Percentiles rank a stretch among this genome's conserved stretches.
Conservation (phyloP, 2,329 filamentous ascomycete species). For the Clarireedia monteithiana region DNA sequence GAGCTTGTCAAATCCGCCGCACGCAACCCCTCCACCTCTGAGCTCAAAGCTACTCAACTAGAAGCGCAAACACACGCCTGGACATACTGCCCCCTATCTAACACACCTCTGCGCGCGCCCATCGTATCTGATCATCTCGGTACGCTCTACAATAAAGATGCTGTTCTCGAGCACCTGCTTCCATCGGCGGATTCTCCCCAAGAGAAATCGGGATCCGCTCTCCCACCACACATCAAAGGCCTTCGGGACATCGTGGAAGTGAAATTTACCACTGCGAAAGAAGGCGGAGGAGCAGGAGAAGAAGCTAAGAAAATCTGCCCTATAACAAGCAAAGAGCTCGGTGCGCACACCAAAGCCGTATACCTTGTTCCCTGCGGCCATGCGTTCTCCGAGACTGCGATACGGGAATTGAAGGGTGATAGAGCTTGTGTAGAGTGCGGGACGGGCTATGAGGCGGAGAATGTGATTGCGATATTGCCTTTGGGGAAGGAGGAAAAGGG, state of each 20-base stretch:
- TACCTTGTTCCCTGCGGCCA: slow-evolving; percentile 95
- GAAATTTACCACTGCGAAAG: slow-evolving; percentile 49
- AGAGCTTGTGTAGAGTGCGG: slow-evolving; percentile 62
- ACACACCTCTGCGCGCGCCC: slow-evolving; percentile 55
- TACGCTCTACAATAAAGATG: slow-evolving; percentile 90
- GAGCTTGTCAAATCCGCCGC: slow-evolving; percentile 95
- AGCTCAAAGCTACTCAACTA: slow-evolving; percentile 80
- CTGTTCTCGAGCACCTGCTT: slow-evolving; percentile 64
- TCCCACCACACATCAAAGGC: slow-evolving; percentile 53
- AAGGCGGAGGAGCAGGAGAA: slow-evolving; percentile 43
- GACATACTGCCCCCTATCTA: slow-evolving; percentile 81
- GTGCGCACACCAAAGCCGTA: slow-evolving; percentile 69
- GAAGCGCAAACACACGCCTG: slow-evolving; percentile 83
- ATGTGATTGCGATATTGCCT: slow-evolving; percentile 78
- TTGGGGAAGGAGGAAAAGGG: slow-evolving; percentile 62
- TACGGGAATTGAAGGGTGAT: slow-evolving; percentile 68
- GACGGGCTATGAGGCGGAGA: slow-evolving; percentile 60
- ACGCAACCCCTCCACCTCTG: slow-evolving; percentile 69
- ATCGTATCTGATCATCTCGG: slow-evolving; percentile 81
- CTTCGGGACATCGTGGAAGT: slow-evolving; percentile 83
- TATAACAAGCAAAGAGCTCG: slow-evolving; percentile 78
- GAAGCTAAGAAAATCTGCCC: slow-evolving; percentile 62
- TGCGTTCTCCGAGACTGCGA: slow-evolving; percentile 79
- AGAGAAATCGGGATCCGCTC: slow-evolving; percentile 41
- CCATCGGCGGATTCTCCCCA: slow-evolving; percentile 20